phyloP scores from a whole-genome alignment of 495 filamentous ascomycete species.

The Staphylotrichum longicolle region DNA sequence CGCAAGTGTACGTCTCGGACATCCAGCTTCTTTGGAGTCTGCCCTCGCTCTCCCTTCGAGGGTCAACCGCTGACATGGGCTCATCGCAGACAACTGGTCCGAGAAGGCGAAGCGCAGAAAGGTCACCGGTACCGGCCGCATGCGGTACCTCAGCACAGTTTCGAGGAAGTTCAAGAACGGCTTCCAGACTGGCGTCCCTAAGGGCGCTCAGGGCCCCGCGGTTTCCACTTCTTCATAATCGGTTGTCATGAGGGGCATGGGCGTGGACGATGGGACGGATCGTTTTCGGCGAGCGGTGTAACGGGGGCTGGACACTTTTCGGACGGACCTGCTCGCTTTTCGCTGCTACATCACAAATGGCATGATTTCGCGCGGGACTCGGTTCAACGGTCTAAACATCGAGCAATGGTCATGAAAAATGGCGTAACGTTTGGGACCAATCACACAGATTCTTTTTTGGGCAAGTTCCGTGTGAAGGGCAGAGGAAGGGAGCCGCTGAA shows the following conservation, averaged over 20 bases:
- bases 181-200: constrained; percentile 86
- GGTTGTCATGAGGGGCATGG: constrained; percentile 26
- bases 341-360: constrained; percentile 33
- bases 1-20: constrained; percentile 84
- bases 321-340: constrained; percentile 32
- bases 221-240: constrained; percentile 23
- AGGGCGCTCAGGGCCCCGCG: constrained; percentile 70
- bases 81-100: constrained; percentile 84
- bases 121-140: constrained; percentile 93
- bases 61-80: constrained; percentile 23
- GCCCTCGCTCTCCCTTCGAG: background rate
- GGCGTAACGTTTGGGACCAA: constrained; percentile 34
- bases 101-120: constrained; percentile 99
- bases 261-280: constrained; percentile 30
- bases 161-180: constrained; percentile 92
- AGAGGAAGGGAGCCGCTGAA: background rate
- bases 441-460: constrained; percentile 16
- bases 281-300: constrained; percentile 38
- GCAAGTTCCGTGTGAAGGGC: constrained; percentile 14
- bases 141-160: constrained; percentile 86
- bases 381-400: constrained; percentile 33
- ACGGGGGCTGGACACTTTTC: constrained; percentile 30
- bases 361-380: constrained; percentile 35
- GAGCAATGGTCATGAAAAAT: constrained; percentile 37
- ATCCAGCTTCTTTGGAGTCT: background rate